Base-by-base conservation (phyloP, 2,329 filamentous ascomycete species). In the Cladosporium velox region DNA sequence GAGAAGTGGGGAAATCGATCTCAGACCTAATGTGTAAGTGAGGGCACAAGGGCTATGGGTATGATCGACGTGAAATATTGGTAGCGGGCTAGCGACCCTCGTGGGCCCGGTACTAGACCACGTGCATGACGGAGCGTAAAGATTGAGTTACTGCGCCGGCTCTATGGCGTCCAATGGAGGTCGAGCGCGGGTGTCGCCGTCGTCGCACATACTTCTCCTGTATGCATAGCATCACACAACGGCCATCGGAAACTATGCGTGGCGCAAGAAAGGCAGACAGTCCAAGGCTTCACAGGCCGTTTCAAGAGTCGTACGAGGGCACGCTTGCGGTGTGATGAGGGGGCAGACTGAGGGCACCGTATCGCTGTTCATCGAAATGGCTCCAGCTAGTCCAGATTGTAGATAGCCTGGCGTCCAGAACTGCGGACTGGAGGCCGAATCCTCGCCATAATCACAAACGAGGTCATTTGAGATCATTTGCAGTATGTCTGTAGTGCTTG, bases 1-100 rank as follows among this genome's bases (percentile, higher is more conserved):
- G 41, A 34, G 21, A 52, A 51, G 59, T 35, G 59, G 59, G 52
- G 59, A 62, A 35, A 52, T 38, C 6, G 28, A 21, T 52, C 18
- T 2, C 18, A 15, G 18, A 52, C 4, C 6, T 52, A 21, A 18
- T 35, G n/a, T 52, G 21, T 18, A 28, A 52, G 44, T 35, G 28
- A 49, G 58, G 30, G 30, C 30, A 32, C 30, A 32, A 32, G 30
- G 30, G 8, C 30, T 32, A 32, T 32, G 30, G 5, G 30, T 32
- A 38, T 52, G 59, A 62, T 62, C 59, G 59, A 54, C 44, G 28
- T 52, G 30, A 41, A 35, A 24, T 26, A 38, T 30, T 24, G 41
- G 41, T 47, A 47, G 41, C 41, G 41, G n/a, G 47, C 30, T 52
- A 52, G n/a, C 35, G 38, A 24, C 57, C 57, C 34, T 59, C 21